phyloP scores from a whole-genome alignment of 768 basidiomycete genomes.

The Pseudohyphozyma bogoriensis region DNA sequence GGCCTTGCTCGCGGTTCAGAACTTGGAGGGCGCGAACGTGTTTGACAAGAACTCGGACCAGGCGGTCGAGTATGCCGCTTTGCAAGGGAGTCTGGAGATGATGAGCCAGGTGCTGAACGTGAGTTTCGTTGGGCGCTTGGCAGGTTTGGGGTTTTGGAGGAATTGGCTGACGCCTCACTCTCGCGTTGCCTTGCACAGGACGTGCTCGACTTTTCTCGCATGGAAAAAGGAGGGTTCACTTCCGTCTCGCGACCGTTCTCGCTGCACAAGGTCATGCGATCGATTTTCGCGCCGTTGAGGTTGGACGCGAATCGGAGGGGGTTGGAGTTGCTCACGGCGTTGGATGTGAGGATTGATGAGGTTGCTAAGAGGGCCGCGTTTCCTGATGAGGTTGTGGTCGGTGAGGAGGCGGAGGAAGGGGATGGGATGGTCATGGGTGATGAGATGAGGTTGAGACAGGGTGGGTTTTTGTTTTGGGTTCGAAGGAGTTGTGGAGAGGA shows the following conservation, averaged over 20 bases:
- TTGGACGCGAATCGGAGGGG: constrained; percentile 32
- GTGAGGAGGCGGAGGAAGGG: constrained; percentile 16
- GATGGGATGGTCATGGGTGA: constrained; percentile 36
- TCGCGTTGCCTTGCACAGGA: constrained; percentile 30
- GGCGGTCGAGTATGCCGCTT: constrained; percentile 76
- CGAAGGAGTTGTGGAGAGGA: no score
- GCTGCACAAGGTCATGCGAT: constrained; percentile 42
- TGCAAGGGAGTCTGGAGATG: constrained; percentile 70
- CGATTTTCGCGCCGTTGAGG: constrained; percentile 39
- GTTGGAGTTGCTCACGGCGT: constrained; percentile 31
- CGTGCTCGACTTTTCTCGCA: constrained; percentile 41
- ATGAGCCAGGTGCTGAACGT: constrained; percentile 57
- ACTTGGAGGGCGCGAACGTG: constrained; percentile 69
- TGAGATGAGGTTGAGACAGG: constrained; percentile 38
- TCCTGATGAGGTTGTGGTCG: constrained; percentile 9
- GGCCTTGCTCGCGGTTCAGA: constrained; percentile 74
- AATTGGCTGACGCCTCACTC: no score
- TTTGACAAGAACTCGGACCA: constrained; percentile 55
- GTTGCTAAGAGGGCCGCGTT: constrained; percentile 29
- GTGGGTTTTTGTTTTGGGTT: constrained; percentile 16
- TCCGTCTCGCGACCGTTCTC: constrained; percentile 44
- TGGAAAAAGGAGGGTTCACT: constrained; percentile 70
- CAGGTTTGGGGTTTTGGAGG: neutral
- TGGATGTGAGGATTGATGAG: constrained; percentile 35
- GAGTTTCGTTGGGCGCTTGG: constrained; percentile 2